A percentile compares a stretch with the other conserved stretches of the same genome.
phyloP scores from a whole-genome alignment of 768 basidiomycete genomes.

The Calocybe cyanea region DNA sequence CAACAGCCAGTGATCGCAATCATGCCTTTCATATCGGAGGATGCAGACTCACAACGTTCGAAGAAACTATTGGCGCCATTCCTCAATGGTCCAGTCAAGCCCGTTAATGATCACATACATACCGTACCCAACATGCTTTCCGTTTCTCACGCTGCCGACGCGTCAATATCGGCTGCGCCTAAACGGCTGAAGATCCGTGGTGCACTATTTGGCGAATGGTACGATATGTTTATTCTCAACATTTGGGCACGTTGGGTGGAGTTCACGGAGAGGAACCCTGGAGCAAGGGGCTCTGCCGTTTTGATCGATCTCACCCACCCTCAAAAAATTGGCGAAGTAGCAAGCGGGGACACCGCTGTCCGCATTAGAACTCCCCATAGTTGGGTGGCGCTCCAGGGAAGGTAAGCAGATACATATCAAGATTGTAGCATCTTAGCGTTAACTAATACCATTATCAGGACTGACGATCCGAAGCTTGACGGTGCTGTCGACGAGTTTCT shows the following conservation, averaged over 20 bases:
- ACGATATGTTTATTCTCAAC: constrained; percentile 14
- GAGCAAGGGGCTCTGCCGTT: constrained; percentile 9
- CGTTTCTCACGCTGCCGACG: constrained; percentile 16
- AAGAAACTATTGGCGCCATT: constrained; percentile 18
- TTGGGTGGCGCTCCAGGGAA: constrained; percentile 8
- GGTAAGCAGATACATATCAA: background rate
- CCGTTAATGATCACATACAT: constrained; percentile 10
- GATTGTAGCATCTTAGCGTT: background rate
- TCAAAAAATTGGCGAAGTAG: constrained; percentile 15
- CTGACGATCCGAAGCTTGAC: constrained; percentile 3
- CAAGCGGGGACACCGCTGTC: constrained; percentile 6
- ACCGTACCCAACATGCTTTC: constrained; percentile 11
- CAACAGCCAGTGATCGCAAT: constrained; percentile 13
- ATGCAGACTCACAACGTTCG: constrained; percentile 3
- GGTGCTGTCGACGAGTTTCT: background rate
- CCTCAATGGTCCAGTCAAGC: constrained; percentile 8
- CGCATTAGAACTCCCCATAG: constrained; percentile 6
- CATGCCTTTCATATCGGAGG: constrained; percentile 17
- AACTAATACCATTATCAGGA: background rate
- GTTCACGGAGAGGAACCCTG: constrained; percentile 17
- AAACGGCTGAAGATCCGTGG: constrained; percentile 13
- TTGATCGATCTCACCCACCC: constrained; percentile 16
- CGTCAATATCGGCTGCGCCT: constrained; percentile 12
- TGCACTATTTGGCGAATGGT: constrained; percentile 17
- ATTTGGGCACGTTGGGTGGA: constrained; percentile 15